Evolutionary conservation across 169 alveolate species (phyloP).

Genomic region (Theileria orientalis): DNA sequence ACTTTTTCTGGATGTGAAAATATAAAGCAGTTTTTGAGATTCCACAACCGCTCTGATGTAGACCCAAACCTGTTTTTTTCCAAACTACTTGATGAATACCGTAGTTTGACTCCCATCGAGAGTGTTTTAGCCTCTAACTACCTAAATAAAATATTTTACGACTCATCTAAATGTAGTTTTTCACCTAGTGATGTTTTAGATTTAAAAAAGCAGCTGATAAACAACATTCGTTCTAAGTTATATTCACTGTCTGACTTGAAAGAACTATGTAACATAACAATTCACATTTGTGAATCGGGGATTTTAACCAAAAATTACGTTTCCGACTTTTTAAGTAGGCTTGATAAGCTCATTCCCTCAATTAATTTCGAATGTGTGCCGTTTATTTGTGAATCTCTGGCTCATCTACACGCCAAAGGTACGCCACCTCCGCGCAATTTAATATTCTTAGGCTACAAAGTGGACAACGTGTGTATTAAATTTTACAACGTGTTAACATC

Average conservation of each 20-base stretch:
- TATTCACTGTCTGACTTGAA: constrained; percentile 46
- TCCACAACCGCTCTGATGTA: not conserved
- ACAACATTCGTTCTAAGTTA: constrained; percentile 41
- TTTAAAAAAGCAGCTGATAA: not conserved
- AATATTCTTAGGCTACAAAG: constrained; percentile 18
- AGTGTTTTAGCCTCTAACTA: constrained; percentile 26
- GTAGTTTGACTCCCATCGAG: constrained; percentile 35
- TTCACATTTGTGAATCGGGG: not conserved
- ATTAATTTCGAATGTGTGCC: constrained; percentile 10
- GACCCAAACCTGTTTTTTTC: not conserved
- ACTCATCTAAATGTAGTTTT: not conserved
- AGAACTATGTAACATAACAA: constrained; percentile 28
- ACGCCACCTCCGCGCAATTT: not conserved
- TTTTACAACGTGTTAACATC: constrained; percentile 6
- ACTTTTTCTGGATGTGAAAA: not conserved
- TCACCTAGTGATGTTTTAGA: not conserved
- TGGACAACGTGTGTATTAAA: constrained; percentile 11
- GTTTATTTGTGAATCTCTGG: constrained; percentile 28
- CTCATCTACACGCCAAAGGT: constrained; percentile 34
- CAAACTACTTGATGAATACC: constrained; percentile 4
- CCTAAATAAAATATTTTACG: not conserved
- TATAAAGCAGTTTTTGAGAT: not conserved
- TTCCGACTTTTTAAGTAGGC: constrained; percentile 41
- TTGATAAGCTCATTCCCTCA: constrained; percentile 33
- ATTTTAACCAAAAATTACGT: constrained; percentile 12